These are phyloP conservation scores for Nemania bipapillata DNA, from an alignment of 2,329 filamentous ascomycete species.

Conservation along the genomic window DNA sequence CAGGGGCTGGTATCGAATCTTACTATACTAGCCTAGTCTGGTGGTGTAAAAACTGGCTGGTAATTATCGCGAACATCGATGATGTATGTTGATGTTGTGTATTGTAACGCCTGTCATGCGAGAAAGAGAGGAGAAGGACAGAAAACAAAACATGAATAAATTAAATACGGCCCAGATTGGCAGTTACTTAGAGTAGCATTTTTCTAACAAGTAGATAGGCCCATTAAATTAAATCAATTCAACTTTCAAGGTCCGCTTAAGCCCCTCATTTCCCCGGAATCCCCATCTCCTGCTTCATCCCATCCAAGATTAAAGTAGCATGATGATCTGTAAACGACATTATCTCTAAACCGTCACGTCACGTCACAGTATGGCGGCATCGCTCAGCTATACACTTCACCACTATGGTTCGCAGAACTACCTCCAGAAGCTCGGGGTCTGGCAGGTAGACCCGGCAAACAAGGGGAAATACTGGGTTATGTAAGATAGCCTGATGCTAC, in stretches of 20 bases:
- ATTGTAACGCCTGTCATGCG: background rate
- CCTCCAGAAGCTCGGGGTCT: slow-evolving; percentile 61
- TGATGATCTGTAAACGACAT: background rate
- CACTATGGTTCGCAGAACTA: slow-evolving; percentile 50
- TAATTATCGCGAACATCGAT: background rate
- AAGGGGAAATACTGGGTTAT: slow-evolving; percentile 49
- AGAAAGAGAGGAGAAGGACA: too few relatives aligned
- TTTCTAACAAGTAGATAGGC: background rate
- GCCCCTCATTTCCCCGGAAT: slow-evolving; percentile 25
- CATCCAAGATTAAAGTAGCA: background rate
- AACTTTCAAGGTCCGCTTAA: slow-evolving; percentile 13
- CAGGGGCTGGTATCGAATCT: background rate
- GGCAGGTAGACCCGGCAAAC: slow-evolving; percentile 50
- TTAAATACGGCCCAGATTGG: background rate
- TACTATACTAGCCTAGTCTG: too few relatives aligned
- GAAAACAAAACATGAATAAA: background rate
- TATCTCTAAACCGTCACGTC: background rate
- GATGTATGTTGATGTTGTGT: background rate
- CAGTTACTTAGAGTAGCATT: too few relatives aligned
- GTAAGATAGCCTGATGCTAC: slow-evolving; percentile 37
- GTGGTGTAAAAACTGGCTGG: background rate
- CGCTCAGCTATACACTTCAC: slow-evolving; percentile 46
- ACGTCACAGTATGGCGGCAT: slow-evolving; percentile 46
- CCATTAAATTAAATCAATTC: background rate
- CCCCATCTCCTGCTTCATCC: slow-evolving; percentile 3